These are phyloP conservation scores for Colletotrichum cereale DNA, from an alignment of 2,329 filamentous ascomycete genomes.

Conservation along the genomic window DNA sequence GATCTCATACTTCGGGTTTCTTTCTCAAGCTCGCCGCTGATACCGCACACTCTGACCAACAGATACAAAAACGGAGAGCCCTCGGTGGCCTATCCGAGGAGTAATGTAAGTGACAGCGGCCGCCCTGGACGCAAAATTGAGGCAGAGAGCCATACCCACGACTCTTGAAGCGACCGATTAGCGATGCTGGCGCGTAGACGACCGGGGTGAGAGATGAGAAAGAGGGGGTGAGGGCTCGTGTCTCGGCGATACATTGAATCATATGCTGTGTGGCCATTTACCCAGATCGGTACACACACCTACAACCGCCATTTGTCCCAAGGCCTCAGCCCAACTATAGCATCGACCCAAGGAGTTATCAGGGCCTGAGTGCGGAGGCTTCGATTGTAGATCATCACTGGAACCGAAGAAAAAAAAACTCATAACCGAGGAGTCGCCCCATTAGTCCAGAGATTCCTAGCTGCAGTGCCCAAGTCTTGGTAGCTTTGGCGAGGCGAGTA, in stretches of 20 bases:
- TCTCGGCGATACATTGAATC: not conserved
- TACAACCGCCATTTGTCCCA: not conserved
- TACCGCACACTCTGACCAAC: not conserved
- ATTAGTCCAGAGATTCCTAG: not conserved
- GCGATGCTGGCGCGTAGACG: slow-evolving; percentile 27
- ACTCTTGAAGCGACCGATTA: slow-evolving; percentile 2
- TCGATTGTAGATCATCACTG: not conserved
- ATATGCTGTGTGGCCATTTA: not conserved
- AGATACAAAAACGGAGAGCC: not conserved
- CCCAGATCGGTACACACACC: not conserved
- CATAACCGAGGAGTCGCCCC: not conserved
- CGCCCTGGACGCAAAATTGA: not conserved
- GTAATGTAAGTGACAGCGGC: not conserved
- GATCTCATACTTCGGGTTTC: not conserved
- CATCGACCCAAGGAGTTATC: not conserved
- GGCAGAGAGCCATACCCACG: not conserved
- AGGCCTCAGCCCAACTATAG: not conserved
- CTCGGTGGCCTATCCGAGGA: not conserved
- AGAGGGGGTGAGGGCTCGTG: not conserved
- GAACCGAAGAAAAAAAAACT: too few relatives aligned
- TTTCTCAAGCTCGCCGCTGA: slow-evolving; percentile 2
- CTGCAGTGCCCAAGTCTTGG: not conserved
- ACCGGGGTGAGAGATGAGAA: slow-evolving; percentile 6
- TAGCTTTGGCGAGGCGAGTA: not conserved
- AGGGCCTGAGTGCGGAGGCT: too few relatives aligned